phyloP scores from a whole-genome alignment of 2,329 filamentous ascomycete genomes.

The Aspergillus sojae region DNA sequence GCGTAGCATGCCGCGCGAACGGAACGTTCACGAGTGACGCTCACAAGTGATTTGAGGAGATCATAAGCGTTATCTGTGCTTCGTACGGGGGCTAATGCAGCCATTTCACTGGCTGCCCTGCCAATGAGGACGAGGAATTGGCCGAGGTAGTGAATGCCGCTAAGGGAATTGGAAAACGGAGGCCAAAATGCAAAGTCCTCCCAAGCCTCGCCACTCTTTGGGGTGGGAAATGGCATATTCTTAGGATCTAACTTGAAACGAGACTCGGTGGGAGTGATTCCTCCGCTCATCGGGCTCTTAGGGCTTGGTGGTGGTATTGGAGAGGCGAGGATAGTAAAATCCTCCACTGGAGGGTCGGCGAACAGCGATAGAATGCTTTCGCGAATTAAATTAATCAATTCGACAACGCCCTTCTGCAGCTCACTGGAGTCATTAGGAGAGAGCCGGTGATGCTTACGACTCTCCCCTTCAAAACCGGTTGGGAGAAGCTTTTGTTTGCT shows the following conservation, averaged over 20 bases:
- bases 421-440: constrained; percentile 70
- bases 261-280: constrained; percentile 64
- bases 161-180: constrained; percentile 86
- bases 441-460: constrained; percentile 77
- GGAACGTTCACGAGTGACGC: constrained; percentile 78
- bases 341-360: constrained; percentile 82
- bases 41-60: constrained; percentile 73
- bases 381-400: constrained; percentile 81
- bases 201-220: constrained; percentile 80
- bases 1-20: constrained; percentile 83
- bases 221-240: constrained; percentile 75
- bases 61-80: constrained; percentile 63
- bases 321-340: constrained; percentile 84
- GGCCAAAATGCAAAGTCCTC: constrained; percentile 97
- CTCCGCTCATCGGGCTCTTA: constrained; percentile 60
- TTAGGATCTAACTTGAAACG: constrained; percentile 79
- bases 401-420: constrained; percentile 74
- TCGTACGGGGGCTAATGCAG: constrained; percentile 70
- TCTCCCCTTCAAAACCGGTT: constrained; percentile 78
- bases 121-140: constrained; percentile 81
- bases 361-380: constrained; percentile 83
- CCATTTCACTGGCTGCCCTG: constrained; percentile 84
- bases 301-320: constrained; percentile 71
- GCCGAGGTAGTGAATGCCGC: constrained; percentile 86
- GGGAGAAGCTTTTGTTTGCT: constrained; percentile 80